These are phyloP conservation scores for Erysiphe neolycopersici DNA, from an alignment of 2,329 filamentous ascomycete genomes.

Conservation along the genomic window DNA sequence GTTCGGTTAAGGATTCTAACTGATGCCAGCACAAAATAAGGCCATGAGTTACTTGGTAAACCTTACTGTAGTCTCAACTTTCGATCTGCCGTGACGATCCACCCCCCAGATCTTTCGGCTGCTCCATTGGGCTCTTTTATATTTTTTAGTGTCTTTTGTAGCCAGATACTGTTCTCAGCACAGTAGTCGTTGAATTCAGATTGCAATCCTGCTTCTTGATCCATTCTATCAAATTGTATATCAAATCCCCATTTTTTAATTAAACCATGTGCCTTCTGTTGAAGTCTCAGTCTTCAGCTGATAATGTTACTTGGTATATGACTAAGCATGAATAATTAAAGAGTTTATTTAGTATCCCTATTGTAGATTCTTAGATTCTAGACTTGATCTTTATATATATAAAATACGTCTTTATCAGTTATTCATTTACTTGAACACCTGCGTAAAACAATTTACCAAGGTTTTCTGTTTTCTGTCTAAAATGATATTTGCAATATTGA, in stretches of 20 bases:
- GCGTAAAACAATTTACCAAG: not conserved
- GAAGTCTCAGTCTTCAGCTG: no score
- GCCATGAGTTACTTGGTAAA: not conserved
- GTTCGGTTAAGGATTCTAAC: not conserved
- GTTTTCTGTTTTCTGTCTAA: not conserved
- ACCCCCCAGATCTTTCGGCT: not conserved
- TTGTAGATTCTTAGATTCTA: no score
- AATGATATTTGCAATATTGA: not conserved
- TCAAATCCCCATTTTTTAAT: not conserved
- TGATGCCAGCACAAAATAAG: not conserved
- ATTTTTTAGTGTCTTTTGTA: not conserved
- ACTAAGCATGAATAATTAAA: no score
- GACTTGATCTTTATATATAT: no score
- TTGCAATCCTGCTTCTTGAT: not conserved
- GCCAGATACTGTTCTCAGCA: not conserved
- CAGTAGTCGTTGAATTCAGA: not conserved
- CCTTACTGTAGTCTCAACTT: not conserved
- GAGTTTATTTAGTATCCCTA: no score
- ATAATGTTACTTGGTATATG: no score
- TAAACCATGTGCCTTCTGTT: not conserved
- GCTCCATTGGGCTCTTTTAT: not conserved
- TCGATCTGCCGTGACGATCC: not conserved
- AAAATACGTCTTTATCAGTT: no score
- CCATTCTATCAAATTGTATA: not conserved
- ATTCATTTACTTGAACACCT: no score